Conservation (phyloP, 208 protist genomes). For the Acanthamoeba healyi region DNA sequence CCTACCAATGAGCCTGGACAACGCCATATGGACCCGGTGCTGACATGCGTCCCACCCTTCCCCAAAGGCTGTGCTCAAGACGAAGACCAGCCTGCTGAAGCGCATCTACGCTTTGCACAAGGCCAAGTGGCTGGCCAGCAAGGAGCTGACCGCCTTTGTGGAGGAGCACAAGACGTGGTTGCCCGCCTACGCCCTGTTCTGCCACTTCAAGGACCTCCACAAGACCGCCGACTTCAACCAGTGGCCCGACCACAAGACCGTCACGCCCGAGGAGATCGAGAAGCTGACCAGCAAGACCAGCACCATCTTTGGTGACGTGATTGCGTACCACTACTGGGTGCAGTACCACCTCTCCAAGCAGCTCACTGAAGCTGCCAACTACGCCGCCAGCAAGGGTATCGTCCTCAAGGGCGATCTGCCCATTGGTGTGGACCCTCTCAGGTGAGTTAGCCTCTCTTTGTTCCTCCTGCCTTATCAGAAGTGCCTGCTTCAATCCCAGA, state of each 20-base stretch:
- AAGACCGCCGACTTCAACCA: slow-evolving; percentile 81
- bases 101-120: slow-evolving; percentile 48
- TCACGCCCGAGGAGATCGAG: slow-evolving; percentile 76
- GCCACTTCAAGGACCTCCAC: slow-evolving; percentile 81
- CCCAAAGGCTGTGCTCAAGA: slow-evolving; percentile 4
- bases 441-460: no score
- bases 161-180: slow-evolving; percentile 86
- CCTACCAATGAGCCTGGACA: no score
- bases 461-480: not conserved
- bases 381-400: slow-evolving; percentile 83
- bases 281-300: slow-evolving; percentile 50
- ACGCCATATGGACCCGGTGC: no score
- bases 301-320: slow-evolving; percentile 77
- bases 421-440: slow-evolving; percentile 89
- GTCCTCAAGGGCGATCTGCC: slow-evolving; percentile 92
- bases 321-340: slow-evolving; percentile 86
- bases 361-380: slow-evolving; percentile 81
- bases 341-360: slow-evolving; percentile 88
- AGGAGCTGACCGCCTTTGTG: slow-evolving; percentile 75
- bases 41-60: no score
- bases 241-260: slow-evolving; percentile 84
- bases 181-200: slow-evolving; percentile 87
- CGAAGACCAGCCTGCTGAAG: slow-evolving; percentile 49
- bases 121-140: slow-evolving; percentile 62
- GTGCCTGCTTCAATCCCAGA: no score